These are phyloP conservation scores for Rhodotorula diobovata DNA, from an alignment of 768 basidiomycete species.

Conservation along the genomic window DNA sequence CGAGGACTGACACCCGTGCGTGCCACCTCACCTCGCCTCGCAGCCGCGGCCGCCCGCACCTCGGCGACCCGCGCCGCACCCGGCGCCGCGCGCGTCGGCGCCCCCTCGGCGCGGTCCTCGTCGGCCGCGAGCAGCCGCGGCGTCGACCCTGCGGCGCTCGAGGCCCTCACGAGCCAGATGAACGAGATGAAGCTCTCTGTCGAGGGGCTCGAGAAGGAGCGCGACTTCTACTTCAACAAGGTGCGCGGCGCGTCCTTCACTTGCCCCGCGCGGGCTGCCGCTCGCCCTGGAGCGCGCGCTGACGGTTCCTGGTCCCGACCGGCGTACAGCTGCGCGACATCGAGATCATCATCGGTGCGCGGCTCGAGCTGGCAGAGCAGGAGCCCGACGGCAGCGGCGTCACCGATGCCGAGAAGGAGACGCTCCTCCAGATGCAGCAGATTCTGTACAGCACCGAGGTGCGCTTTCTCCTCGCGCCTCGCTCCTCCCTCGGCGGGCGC, in stretches of 20 bases:
- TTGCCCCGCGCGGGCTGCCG: no score
- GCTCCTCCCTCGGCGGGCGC: neutral
- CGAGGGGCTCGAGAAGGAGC: constrained; percentile 91
- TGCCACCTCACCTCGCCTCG: neutral
- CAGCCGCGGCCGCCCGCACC: constrained; percentile 65
- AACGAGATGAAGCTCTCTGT: constrained; percentile 74
- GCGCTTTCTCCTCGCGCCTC: constrained; percentile 39
- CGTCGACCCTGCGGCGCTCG: constrained; percentile 59
- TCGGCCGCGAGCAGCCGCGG: constrained; percentile 14
- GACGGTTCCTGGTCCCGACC: neutral
- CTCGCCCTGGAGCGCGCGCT: neutral
- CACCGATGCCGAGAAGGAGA: constrained; percentile 49
- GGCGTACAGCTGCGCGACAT: constrained; percentile 76
- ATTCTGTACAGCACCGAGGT: constrained; percentile 96
- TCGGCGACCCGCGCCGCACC: constrained; percentile 44
- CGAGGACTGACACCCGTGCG: no score
- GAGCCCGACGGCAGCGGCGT: constrained; percentile 59
- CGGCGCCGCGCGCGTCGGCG: neutral
- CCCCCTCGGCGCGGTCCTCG: neutral
- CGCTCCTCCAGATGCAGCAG: constrained; percentile 73
- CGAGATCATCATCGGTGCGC: constrained; percentile 83
- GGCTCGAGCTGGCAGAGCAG: constrained; percentile 54
- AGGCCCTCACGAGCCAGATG: constrained; percentile 68
- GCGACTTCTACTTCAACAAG: constrained; percentile 98
- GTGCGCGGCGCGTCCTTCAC: constrained; percentile 51